Percentiles rank a stretch among this genome's conserved stretches.
phyloP scores from a whole-genome alignment of 192 early-diverging fungal species.

The Diversispora eburnea region DNA sequence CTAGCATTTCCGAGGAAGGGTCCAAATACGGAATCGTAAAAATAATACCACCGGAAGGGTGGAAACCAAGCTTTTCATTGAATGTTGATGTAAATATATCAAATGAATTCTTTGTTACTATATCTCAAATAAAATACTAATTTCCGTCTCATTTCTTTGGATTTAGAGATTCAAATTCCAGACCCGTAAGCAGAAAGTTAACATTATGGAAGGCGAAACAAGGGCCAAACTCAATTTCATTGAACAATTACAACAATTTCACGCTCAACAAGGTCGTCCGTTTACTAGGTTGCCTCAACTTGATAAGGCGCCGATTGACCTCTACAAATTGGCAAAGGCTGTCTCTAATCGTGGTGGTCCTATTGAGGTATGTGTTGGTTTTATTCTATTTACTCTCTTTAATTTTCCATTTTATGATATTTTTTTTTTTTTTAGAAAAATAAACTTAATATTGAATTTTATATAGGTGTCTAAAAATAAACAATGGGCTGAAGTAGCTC shows the following conservation, averaged over 20 bases:
- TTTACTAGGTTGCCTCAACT: slow-evolving; percentile 78
- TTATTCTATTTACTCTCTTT: slow-evolving; percentile 2
- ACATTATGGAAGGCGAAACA: slow-evolving; percentile 87
- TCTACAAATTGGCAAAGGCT: slow-evolving; percentile 78
- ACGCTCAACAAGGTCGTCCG: slow-evolving; percentile 71
- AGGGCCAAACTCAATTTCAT: slow-evolving; percentile 84
- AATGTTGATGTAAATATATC: slow-evolving; percentile 64
- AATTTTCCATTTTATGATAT: neutral
- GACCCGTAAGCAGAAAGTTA: slow-evolving; percentile 86
- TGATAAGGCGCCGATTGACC: slow-evolving; percentile 81
- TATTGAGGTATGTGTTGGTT: slow-evolving; percentile 46
- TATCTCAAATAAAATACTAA: neutral
- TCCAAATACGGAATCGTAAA: slow-evolving; percentile 87
- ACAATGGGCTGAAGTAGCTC: slow-evolving; percentile 77
- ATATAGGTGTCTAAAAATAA: slow-evolving; percentile 60
- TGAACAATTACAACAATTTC: slow-evolving; percentile 88
- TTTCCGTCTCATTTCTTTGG: neutral
- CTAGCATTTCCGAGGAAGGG: slow-evolving; percentile 68
- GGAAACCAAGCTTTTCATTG: slow-evolving; percentile 83
- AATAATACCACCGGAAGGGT: slow-evolving; percentile 84
- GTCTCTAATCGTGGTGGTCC: slow-evolving; percentile 75
- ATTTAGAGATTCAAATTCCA: slow-evolving; percentile 81
- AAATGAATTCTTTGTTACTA: neutral
- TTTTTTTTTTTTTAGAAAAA: neutral
- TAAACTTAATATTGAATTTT: slow-evolving; percentile 11